Percentiles rank a stretch among this genome's conserved stretches.
phyloP scores from a whole-genome alignment of 2,329 filamentous ascomycete species.

The Phoma sp. region DNA sequence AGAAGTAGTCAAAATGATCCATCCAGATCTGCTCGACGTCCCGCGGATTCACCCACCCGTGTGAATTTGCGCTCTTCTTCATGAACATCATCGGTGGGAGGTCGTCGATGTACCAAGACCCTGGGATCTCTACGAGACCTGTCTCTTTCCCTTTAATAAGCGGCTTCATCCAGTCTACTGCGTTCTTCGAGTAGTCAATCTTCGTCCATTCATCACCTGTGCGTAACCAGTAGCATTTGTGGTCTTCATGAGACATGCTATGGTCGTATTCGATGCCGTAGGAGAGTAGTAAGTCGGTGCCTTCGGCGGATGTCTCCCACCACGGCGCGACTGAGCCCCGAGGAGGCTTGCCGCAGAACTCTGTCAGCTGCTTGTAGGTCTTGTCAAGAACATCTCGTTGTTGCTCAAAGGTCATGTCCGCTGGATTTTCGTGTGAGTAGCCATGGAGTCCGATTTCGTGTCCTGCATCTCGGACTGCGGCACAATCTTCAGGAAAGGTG shows the following conservation, averaged over 20 bases:
- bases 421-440: constrained; percentile 77
- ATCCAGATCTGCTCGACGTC: constrained; percentile 70
- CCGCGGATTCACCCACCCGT: constrained; percentile 63
- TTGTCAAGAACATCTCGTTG: constrained; percentile 78
- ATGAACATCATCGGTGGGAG: constrained; percentile 74
- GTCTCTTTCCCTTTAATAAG: constrained; percentile 65
- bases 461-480: constrained; percentile 65
- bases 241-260: constrained; percentile 70
- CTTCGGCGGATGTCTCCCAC: constrained; percentile 76
- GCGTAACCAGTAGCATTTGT: constrained; percentile 67
- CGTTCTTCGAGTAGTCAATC: constrained; percentile 69
- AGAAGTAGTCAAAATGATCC: constrained; percentile 76
- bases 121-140: constrained; percentile 70
- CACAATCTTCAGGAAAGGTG: constrained; percentile 71
- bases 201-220: constrained; percentile 71
- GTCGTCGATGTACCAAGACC: constrained; percentile 24
- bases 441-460: constrained; percentile 74
- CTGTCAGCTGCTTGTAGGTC: constrained; percentile 73
- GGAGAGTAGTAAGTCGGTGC: constrained; percentile 67
- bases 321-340: constrained; percentile 76
- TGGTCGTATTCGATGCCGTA: constrained; percentile 76
- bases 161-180: constrained; percentile 72
- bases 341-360: constrained; percentile 74
- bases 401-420: constrained; percentile 75
- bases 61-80: constrained; percentile 67